These are phyloP conservation scores for Trichoderma lentiforme DNA, from an alignment of 2,329 filamentous ascomycete genomes.

Conservation along the genomic window DNA sequence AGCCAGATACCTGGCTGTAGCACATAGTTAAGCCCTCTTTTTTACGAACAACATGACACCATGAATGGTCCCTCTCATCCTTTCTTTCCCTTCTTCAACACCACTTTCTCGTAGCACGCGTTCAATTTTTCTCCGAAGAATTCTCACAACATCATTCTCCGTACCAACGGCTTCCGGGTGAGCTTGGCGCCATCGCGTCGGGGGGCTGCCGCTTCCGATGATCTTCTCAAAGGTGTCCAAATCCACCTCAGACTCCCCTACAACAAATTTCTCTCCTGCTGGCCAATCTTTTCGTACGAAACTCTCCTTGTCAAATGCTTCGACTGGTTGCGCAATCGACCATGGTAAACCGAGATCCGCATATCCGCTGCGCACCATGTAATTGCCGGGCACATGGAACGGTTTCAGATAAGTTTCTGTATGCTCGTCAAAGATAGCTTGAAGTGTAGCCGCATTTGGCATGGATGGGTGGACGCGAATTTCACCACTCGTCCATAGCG, in stretches of 20 bases:
- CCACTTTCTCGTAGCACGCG: neutral
- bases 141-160: neutral
- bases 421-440: neutral
- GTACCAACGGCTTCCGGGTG: neutral
- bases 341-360: neutral
- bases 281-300: neutral
- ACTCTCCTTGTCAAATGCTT: neutral
- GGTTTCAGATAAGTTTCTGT: neutral
- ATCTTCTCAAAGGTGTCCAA: neutral
- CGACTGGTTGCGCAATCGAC: neutral
- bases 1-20: neutral
- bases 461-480: neutral
- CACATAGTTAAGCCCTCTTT: neutral
- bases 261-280: neutral
- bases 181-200: neutral
- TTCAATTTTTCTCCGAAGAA: neutral
- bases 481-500: conserved; percentile 44
- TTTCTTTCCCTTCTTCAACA: neutral
- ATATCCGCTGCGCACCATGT: neutral
- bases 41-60: neutral
- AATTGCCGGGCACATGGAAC: neutral
- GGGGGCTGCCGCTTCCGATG: neutral
- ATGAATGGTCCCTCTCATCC: neutral
- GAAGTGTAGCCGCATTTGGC: neutral
- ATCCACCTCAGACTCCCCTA: neutral